Evolutionary conservation across 805 yeast genomes (phyloP).

Genomic region (Lachancea cidri): DNA sequence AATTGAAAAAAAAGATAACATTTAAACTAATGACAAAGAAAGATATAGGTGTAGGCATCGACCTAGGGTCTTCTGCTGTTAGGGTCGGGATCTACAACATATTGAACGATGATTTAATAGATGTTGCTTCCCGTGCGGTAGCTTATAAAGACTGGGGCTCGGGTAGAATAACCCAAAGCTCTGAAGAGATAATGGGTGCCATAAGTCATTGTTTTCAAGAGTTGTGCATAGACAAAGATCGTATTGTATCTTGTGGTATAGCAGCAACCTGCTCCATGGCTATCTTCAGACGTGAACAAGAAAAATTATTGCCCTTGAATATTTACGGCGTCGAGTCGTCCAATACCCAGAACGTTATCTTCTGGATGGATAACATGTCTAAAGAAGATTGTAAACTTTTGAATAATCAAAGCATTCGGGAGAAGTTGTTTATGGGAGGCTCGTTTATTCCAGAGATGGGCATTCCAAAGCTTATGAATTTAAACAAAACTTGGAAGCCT

Average conservation of each 20-base stretch:
- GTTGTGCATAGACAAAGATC: slow-evolving; percentile 3
- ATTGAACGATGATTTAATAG: slow-evolving; percentile 15
- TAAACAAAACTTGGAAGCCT: slow-evolving; percentile 11
- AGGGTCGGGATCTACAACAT: slow-evolving; percentile 34
- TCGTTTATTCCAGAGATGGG: slow-evolving; percentile 54
- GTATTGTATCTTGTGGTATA: slow-evolving; percentile 33
- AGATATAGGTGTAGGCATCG: slow-evolving; percentile 39
- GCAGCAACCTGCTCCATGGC: slow-evolving; percentile 61
- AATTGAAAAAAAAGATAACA: background rate
- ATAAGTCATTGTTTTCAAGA: slow-evolving; percentile 25
- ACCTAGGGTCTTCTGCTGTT: slow-evolving; percentile 48
- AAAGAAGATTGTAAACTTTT: slow-evolving; percentile 30
- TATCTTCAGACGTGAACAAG: slow-evolving; percentile 30
- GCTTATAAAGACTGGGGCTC: slow-evolving; percentile 19
- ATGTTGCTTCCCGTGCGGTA: slow-evolving; percentile 15
- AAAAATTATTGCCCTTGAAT: slow-evolving; percentile 30
- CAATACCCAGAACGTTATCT: slow-evolving; percentile 38
- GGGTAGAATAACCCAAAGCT: slow-evolving; percentile 36
- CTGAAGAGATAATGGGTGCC: slow-evolving; percentile 35
- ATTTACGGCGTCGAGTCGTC: slow-evolving; percentile 20
- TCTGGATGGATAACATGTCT: slow-evolving; percentile 59
- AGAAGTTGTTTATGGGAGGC: slow-evolving; percentile 37
- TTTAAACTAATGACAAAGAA: no score
- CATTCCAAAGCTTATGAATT: slow-evolving; percentile 44
- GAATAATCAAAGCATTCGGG: slow-evolving; percentile 18